A percentile compares a stretch with the other conserved stretches of the same genome.
These are phyloP conservation scores for Lachancea mirantina DNA, from an alignment of 805 yeast species.

Conservation along the genomic window DNA sequence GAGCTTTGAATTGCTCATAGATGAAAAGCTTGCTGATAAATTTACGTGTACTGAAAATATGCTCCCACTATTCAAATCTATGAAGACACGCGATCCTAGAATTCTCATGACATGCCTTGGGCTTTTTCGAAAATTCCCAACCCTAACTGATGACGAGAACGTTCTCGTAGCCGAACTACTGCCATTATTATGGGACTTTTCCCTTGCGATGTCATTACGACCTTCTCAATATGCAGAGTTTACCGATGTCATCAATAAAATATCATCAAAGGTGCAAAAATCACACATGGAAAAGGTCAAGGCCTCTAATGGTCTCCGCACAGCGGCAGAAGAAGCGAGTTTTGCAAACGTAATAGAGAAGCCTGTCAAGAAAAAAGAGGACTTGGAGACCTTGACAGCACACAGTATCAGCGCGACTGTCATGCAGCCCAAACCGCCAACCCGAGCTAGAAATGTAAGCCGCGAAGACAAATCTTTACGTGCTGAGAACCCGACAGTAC, in stretches of 20 bases:
- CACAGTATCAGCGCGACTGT: conserved; percentile 19
- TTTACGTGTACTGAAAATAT: conserved; percentile 67
- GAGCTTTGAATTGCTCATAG: conserved; percentile 52
- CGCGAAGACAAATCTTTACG: no score
- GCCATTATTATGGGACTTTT: conserved; percentile 46
- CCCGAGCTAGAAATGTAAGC: no score
- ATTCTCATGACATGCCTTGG: conserved; percentile 46
- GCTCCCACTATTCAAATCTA: conserved; percentile 66
- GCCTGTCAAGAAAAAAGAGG: conserved; percentile 14
- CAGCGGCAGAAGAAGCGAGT: conserved; percentile 16
- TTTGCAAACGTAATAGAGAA: conserved; percentile 22
- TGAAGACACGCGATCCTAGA: conserved; percentile 70
- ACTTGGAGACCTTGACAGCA: conserved; percentile 21
- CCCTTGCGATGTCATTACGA: conserved; percentile 40
- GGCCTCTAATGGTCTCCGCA: conserved; percentile 19
- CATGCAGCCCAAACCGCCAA: conserved; percentile 20
- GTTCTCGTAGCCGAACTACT: conserved; percentile 45
- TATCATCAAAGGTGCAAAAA: conserved; percentile 39
- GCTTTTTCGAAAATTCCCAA: conserved; percentile 34
- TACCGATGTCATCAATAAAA: conserved; percentile 34
- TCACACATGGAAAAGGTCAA: conserved; percentile 34
- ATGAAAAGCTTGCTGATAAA: conserved; percentile 58
- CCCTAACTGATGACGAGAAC: conserved; percentile 41
- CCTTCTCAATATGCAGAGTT: conserved; percentile 37
- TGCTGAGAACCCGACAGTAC: no score